A percentile compares a stretch with the other conserved stretches of the same genome.
Evolutionary conservation across 306 rosid genomes (phyloP).

Genomic region (Medicago arabica): DNA sequence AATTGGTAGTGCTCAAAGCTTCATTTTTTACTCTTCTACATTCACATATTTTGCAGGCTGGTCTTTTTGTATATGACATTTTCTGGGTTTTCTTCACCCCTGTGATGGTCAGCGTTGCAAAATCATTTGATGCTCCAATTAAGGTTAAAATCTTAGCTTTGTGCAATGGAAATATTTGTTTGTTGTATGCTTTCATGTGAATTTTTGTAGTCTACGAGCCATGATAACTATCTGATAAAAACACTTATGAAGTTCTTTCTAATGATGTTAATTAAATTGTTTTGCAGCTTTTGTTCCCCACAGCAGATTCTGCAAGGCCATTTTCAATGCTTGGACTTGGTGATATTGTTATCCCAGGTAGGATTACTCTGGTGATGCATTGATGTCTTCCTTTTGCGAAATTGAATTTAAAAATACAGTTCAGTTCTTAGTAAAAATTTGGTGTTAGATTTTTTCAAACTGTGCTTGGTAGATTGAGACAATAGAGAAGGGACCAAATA

Average conservation of each 20-base stretch:
- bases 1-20: conserved; percentile 13
- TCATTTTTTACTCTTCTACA: conserved; percentile 26
- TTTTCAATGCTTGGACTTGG: conserved; percentile 99
- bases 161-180: conserved; percentile 29
- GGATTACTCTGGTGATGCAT: conserved; percentile 35
- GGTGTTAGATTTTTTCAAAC: conserved; percentile 7
- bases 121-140: conserved; percentile 99
- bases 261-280: conserved; percentile 32
- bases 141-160: conserved; percentile 66
- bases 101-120: conserved; percentile 99
- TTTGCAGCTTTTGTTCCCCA: conserved; percentile 94
- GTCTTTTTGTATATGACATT: conserved; percentile 93
- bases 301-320: conserved; percentile 82
- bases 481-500: conserved; percentile 13
- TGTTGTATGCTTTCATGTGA: background rate
- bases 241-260: conserved; percentile 16
- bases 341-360: conserved; percentile 98
- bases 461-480: conserved; percentile 26
- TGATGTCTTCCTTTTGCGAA: background rate
- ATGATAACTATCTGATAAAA: conserved; percentile 15
- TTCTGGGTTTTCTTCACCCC: conserved; percentile 99
- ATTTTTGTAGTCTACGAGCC: background rate
- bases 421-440: conserved; percentile 24
- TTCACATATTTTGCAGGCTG: conserved; percentile 66
- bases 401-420: conserved; percentile 15